Percentiles rank a stretch among this genome's conserved stretches.
These are phyloP conservation scores for Agroathelia rolfsii DNA, from an alignment of 1,284 basidiomycete species.

Conservation along the genomic window DNA sequence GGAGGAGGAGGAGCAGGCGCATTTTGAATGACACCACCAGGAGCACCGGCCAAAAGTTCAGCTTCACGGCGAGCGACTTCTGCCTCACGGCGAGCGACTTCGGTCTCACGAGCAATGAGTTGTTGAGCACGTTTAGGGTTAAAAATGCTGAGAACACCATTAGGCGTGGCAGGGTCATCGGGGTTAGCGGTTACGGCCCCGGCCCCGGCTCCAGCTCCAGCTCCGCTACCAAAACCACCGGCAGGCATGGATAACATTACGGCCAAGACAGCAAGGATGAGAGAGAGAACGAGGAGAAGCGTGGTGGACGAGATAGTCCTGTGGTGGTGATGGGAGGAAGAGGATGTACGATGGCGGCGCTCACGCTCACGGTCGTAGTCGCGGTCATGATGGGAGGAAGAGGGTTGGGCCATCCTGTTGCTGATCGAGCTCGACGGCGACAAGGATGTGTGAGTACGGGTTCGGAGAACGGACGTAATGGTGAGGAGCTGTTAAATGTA, in stretches of 20 bases:
- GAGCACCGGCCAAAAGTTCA: conserved; percentile 68
- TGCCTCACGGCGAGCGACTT: conserved; percentile 68
- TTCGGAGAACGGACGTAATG: conserved; percentile 59
- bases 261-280: conserved; percentile 71
- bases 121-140: conserved; percentile 72
- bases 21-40: conserved; percentile 59
- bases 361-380: conserved; percentile 45
- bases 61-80: conserved; percentile 80
- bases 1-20: conserved; percentile 37
- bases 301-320: conserved; percentile 83
- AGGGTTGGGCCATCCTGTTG: conserved; percentile 79
- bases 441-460: conserved; percentile 55
- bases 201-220: too few species aligned
- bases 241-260: conserved; percentile 78
- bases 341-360: conserved; percentile 36
- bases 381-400: conserved; percentile 63
- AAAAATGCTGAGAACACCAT: conserved; percentile 58
- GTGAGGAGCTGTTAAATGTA: conserved; percentile 18
- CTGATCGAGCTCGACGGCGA: conserved; percentile 63
- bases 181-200: conserved; percentile 18
- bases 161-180: conserved; percentile 30
- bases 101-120: conserved; percentile 63
- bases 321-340: conserved; percentile 62
- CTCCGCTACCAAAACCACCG: conserved; percentile 18
- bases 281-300: conserved; percentile 70